A percentile compares a stretch with the other conserved stretches of the same genome.
Evolutionary conservation across 1,284 basidiomycete genomes (phyloP).

Genomic region (Pseudozyma sp.): DNA sequence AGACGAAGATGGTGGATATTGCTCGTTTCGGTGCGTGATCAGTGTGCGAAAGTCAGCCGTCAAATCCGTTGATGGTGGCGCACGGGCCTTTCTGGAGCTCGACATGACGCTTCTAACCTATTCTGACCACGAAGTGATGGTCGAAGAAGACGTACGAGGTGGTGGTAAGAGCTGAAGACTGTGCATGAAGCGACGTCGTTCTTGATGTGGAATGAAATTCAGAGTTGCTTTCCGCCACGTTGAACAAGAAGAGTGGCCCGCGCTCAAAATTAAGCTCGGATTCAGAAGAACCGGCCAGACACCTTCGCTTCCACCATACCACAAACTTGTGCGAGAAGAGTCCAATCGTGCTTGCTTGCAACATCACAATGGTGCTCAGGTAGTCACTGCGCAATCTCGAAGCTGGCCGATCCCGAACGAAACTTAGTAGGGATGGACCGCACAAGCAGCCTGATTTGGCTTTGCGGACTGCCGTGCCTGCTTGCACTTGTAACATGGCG

Average conservation of each 20-base stretch:
- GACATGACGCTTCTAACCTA: constrained; percentile 12
- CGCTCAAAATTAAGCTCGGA: constrained; percentile 7
- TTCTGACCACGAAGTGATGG: background rate
- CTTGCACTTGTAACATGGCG: constrained; percentile 27
- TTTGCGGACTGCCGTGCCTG: constrained; percentile 23
- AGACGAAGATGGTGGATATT: constrained; percentile 40
- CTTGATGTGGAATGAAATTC: constrained; percentile 19
- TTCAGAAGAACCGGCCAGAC: constrained; percentile 9
- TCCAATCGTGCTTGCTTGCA: background rate
- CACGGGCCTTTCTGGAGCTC: constrained; percentile 16
- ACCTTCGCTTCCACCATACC: background rate
- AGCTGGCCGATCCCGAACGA: too few species aligned
- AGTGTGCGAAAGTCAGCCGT: constrained; percentile 41
- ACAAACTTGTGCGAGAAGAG: background rate
- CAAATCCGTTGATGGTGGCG: constrained; percentile 34
- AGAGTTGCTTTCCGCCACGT: background rate
- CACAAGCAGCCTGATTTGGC: constrained; percentile 15
- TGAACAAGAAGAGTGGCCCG: constrained; percentile 21
- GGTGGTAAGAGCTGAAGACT: constrained; percentile 6
- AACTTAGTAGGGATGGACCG: constrained; percentile 12
- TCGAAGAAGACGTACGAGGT: constrained; percentile 4
- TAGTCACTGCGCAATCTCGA: too few species aligned
- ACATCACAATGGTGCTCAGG: too few species aligned
- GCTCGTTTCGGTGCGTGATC: constrained; percentile 21
- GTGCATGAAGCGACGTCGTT: background rate